Percentiles rank a stretch among this genome's conserved stretches.
Conservation (phyloP, 805 yeast genomes). For the Barnettozyma wickerhamii region DNA sequence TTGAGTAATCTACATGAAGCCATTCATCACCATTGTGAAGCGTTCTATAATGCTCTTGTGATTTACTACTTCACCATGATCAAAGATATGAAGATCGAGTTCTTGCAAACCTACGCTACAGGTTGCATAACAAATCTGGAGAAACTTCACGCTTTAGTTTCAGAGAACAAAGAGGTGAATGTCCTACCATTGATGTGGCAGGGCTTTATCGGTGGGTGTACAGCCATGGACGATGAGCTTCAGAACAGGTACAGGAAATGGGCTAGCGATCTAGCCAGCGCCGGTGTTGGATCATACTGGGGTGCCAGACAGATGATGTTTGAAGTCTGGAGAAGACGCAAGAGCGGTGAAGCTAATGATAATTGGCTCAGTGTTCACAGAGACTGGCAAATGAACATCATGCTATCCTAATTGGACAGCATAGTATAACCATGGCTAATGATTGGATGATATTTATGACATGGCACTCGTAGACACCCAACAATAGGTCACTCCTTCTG, state of each 20-base stretch:
- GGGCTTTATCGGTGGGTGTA: constrained; percentile 85
- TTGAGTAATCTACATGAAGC: constrained; percentile 49
- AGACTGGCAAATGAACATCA: constrained; percentile 83
- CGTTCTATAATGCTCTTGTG: constrained; percentile 68
- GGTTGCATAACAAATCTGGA: constrained; percentile 61
- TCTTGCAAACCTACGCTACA: constrained; percentile 58
- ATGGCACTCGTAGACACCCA: too few relatives aligned
- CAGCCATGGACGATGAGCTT: constrained; percentile 51
- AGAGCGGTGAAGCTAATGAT: constrained; percentile 51
- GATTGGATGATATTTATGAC: too few relatives aligned
- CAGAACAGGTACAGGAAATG: constrained; percentile 69
- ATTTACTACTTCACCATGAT: constrained; percentile 70
- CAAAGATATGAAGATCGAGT: constrained; percentile 47
- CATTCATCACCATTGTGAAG: constrained; percentile 72
- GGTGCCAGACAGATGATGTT: constrained; percentile 80
- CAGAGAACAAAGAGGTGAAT: constrained; percentile 40
- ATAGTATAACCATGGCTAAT: too few relatives aligned
- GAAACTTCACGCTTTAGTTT: constrained; percentile 53
- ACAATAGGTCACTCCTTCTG: too few relatives aligned
- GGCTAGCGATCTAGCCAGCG: constrained; percentile 44
- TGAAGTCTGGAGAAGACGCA: constrained; percentile 79
- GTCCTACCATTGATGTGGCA: constrained; percentile 83
- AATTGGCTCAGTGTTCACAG: constrained; percentile 76
- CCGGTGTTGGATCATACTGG: constrained; percentile 78
- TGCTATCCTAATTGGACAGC: too few relatives aligned